Percentiles rank a stretch among this genome's conserved stretches.
phyloP scores from a whole-genome alignment of 2,329 filamentous ascomycete genomes.

The Penicillium fuscoglaucum region DNA sequence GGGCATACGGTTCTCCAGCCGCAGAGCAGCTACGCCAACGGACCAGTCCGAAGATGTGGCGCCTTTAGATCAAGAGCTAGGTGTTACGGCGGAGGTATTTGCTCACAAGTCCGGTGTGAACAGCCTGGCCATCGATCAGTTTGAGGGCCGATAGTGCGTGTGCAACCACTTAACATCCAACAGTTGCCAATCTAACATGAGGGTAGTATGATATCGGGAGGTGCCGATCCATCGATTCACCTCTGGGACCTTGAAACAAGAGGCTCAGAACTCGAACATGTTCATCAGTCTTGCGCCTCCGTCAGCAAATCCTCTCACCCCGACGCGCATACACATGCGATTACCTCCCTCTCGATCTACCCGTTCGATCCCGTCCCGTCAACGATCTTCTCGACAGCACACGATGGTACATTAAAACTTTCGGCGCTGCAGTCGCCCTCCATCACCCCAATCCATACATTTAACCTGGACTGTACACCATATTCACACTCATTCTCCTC shows the following conservation, averaged over 20 bases:
- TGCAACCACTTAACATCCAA: background rate
- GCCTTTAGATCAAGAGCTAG: slow-evolving; percentile 18
- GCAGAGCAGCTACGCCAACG: slow-evolving; percentile 29
- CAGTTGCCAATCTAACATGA: slow-evolving; percentile 14
- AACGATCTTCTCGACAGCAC: slow-evolving; percentile 48
- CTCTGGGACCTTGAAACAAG: slow-evolving; percentile 80
- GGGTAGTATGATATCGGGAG: slow-evolving; percentile 73
- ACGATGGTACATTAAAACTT: slow-evolving; percentile 49
- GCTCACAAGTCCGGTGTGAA: slow-evolving; percentile 80
- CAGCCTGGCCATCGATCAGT: slow-evolving; percentile 74
- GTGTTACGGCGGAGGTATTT: slow-evolving; percentile 31
- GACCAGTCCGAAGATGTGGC: slow-evolving; percentile 12
- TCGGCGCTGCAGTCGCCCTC: slow-evolving; percentile 41
- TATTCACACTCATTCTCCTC: slow-evolving; percentile 70
- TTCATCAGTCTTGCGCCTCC: slow-evolving; percentile 54
- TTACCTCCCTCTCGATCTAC: slow-evolving; percentile 51
- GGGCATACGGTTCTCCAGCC: slow-evolving; percentile 69
- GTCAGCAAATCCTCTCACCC: slow-evolving; percentile 39
- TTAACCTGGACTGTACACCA: slow-evolving; percentile 48
- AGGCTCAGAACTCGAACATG: slow-evolving; percentile 51
- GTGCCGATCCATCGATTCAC: slow-evolving; percentile 78
- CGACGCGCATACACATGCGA: slow-evolving; percentile 46
- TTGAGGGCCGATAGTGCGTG: slow-evolving; percentile 70
- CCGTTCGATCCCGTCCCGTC: slow-evolving; percentile 50
- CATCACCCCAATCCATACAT: slow-evolving; percentile 49